phyloP scores from a whole-genome alignment of 805 yeast species.

The Osmozyma mogii region DNA sequence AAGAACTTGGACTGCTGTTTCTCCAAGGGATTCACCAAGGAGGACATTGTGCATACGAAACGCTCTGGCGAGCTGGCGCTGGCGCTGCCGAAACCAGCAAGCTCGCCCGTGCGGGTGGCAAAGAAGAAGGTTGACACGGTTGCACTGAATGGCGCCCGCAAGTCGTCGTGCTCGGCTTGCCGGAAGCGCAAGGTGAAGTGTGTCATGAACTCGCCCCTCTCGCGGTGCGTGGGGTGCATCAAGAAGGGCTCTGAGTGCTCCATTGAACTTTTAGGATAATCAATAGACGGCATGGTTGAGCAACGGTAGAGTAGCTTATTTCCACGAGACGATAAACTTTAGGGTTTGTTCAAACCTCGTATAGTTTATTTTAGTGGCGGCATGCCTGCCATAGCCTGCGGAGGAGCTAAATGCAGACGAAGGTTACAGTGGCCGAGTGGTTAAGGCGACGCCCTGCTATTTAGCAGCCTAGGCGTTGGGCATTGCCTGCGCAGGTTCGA shows the following conservation, averaged over 20 bases:
- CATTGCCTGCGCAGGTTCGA: constrained; percentile 88
- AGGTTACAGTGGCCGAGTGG: constrained; percentile 48
- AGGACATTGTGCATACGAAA: constrained; percentile 41
- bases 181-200: constrained; percentile 39
- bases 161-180: constrained; percentile 32
- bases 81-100: neutral
- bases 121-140: constrained; percentile 3
- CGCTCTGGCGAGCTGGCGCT: constrained; percentile 6
- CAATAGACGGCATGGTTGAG: too few species aligned
- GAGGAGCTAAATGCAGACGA: too few species aligned
- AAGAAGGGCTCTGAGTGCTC: constrained; percentile 30
- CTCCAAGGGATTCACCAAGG: constrained; percentile 60
- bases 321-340: too few species aligned
- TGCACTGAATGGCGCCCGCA: constrained; percentile 14
- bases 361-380: too few species aligned
- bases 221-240: constrained; percentile 34
- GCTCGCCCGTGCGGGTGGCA: constrained; percentile 1
- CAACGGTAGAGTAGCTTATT: too few species aligned
- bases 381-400: too few species aligned
- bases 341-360: too few species aligned
- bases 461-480: constrained; percentile 31
- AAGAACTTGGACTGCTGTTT: constrained; percentile 44
- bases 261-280: constrained; percentile 16
- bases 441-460: constrained; percentile 39
- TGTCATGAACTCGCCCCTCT: constrained; percentile 20